Conservation (phyloP, 257 asterid species). For the Solanum corneliomulleri region DNA sequence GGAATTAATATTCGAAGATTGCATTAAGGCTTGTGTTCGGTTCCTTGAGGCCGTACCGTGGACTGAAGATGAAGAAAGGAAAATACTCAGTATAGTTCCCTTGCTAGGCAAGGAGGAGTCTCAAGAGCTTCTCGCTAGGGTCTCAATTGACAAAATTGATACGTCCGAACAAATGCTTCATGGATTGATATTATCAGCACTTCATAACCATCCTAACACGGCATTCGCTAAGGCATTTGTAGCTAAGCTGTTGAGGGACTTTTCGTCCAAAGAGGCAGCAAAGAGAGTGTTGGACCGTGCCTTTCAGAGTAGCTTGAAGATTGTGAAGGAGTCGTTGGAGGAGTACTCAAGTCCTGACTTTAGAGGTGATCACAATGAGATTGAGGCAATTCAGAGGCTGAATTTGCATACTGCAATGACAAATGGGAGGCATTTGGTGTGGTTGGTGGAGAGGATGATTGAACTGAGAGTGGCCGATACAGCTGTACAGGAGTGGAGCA, state of each 20-base stretch:
- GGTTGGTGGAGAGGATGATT: slow-evolving; percentile 97
- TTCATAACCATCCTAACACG: slow-evolving; percentile 57
- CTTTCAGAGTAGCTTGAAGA: slow-evolving; percentile 52
- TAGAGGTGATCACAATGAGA: slow-evolving; percentile 76
- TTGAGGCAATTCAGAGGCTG: slow-evolving; percentile 88
- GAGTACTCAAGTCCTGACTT: slow-evolving; percentile 84
- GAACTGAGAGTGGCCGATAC: slow-evolving; percentile 83
- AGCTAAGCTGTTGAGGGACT: slow-evolving; percentile 78
- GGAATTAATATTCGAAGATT: slow-evolving; percentile 78
- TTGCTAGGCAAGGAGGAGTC: slow-evolving; percentile 48
- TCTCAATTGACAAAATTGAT: slow-evolving; percentile 33
- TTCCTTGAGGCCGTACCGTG: slow-evolving; percentile 95
- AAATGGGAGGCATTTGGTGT: slow-evolving; percentile 63
- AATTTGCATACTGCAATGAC: slow-evolving; percentile 79
- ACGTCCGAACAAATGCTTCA: slow-evolving; percentile 78
- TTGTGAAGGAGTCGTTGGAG: slow-evolving; percentile 78
- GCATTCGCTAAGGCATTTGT: slow-evolving; percentile 81
- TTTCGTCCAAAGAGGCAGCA: slow-evolving; percentile 55
- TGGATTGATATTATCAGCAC: slow-evolving; percentile 57
- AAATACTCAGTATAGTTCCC: slow-evolving; percentile 46
- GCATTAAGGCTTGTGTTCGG: slow-evolving; percentile 58
- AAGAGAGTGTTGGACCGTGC: slow-evolving; percentile 65
- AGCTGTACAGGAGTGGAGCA: slow-evolving; percentile 83
- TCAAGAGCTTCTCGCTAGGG: slow-evolving; percentile 59
- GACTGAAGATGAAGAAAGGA: slow-evolving; percentile 83